A percentile compares a stretch with the other conserved stretches of the same genome.
phyloP scores from a whole-genome alignment of 176 grass and related monocot species.

The Triticum dicoccoides region DNA sequence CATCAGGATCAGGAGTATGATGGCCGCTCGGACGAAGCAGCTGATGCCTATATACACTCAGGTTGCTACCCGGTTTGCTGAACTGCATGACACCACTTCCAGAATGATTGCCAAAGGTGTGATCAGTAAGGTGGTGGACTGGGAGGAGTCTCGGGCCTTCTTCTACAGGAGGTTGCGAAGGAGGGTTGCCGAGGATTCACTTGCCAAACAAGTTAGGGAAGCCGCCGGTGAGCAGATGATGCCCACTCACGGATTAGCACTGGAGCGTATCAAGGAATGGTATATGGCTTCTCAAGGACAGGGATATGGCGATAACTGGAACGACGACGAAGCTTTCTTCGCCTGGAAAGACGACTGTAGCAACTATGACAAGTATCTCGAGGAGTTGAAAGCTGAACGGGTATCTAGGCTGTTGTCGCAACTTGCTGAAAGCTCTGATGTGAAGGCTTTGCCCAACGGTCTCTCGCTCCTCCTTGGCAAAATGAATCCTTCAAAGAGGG shows the following conservation, averaged over 20 bases:
- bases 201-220: conserved; percentile 61
- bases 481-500: conserved; percentile 77
- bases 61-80: conserved; percentile 88
- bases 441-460: conserved; percentile 58
- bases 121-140: conserved; percentile 76
- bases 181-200: conserved; percentile 63
- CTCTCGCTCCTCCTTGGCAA: conserved; percentile 70
- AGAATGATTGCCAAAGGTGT: conserved; percentile 92
- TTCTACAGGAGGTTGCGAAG: conserved; percentile 87
- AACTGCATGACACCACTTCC: conserved; percentile 80
- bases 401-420: conserved; percentile 51
- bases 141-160: conserved; percentile 71
- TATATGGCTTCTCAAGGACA: conserved; percentile 39
- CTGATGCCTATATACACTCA: conserved; percentile 89
- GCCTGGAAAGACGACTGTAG: conserved; percentile 72
- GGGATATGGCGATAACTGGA: conserved; percentile 46
- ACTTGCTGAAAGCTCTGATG: conserved; percentile 65
- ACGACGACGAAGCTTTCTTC: conserved; percentile 84
- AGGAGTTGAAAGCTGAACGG: conserved; percentile 68
- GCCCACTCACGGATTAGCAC: conserved; percentile 40
- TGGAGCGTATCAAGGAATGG: conserved; percentile 72
- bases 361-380: conserved; percentile 66
- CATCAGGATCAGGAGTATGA: conserved; percentile 40
- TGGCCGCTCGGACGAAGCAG: conserved; percentile 57
- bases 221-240: conserved; percentile 63